These are phyloP conservation scores for Pythium rishiriense DNA, from an alignment of 352 stramenopile genomes.

Conservation along the genomic window DNA sequence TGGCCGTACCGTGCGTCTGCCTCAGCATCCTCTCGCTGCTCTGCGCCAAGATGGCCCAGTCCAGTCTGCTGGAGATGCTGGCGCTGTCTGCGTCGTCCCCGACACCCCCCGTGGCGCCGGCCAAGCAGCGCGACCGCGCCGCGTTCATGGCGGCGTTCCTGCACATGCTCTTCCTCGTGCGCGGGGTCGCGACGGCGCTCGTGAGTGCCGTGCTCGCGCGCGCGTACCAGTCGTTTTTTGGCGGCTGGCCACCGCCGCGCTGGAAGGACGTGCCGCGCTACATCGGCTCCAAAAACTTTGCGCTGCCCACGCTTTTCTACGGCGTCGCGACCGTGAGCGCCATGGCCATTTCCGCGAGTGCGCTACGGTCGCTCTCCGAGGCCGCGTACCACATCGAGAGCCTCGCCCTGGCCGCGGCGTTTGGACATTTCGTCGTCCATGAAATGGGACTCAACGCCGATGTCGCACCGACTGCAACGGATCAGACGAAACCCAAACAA, in stretches of 20 bases:
- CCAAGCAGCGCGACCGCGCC: constrained; percentile 3
- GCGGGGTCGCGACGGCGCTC: constrained; percentile 30
- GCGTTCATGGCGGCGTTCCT: constrained; percentile 44
- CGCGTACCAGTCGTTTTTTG: constrained; percentile 57
- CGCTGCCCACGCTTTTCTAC: constrained; percentile 60
- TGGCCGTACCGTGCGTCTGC: constrained; percentile 39
- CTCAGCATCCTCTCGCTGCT: constrained; percentile 47
- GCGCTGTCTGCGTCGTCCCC: background rate
- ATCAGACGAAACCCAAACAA: constrained; percentile 1
- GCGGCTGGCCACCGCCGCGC: constrained; percentile 34
- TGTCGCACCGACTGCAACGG: background rate
- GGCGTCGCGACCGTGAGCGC: constrained; percentile 33
- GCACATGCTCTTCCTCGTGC: constrained; percentile 47
- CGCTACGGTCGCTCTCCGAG: constrained; percentile 54
- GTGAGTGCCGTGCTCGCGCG: constrained; percentile 42
- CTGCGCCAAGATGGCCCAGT: constrained; percentile 52
- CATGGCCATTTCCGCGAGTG: constrained; percentile 35
- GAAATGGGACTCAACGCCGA: constrained; percentile 13
- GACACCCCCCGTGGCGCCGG: background rate
- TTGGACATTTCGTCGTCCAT: constrained; percentile 46
- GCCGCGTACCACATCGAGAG: constrained; percentile 48
- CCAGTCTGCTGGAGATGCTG: constrained; percentile 34
- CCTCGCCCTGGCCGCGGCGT: constrained; percentile 38
- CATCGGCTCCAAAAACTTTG: constrained; percentile 63
- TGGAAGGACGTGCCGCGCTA: constrained; percentile 59